phyloP scores from a whole-genome alignment of 2,329 filamentous ascomycete genomes.

The Cladosporium sp. region DNA sequence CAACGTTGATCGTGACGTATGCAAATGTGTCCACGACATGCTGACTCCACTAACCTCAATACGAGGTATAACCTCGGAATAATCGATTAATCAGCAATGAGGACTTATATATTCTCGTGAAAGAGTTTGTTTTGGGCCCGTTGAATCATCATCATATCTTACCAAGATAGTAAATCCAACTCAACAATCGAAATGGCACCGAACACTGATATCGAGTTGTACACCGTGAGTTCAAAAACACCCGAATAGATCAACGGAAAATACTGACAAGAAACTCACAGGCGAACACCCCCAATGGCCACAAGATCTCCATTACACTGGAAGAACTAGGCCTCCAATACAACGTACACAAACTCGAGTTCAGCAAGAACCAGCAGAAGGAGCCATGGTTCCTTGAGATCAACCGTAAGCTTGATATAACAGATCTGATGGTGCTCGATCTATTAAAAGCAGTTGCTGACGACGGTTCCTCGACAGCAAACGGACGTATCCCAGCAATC shows the following conservation, averaged over 20 bases:
- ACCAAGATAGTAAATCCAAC: not conserved
- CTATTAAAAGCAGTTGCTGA: not conserved
- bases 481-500: conserved; percentile 82
- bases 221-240: not conserved
- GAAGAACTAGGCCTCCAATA: conserved; percentile 78
- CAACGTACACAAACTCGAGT: conserved; percentile 68
- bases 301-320: conserved; percentile 68
- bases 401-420: conserved; percentile 54
- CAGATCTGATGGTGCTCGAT: not conserved
- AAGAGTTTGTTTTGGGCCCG: not conserved
- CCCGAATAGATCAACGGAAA: not conserved
- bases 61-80: conserved; percentile 6
- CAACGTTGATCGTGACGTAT: conserved; percentile 13
- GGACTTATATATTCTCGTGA: not conserved
- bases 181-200: not conserved
- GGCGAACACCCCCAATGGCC: not conserved
- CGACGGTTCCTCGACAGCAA: conserved; percentile 46
- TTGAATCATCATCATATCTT: not conserved
- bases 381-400: conserved; percentile 83
- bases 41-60: not conserved
- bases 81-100: not conserved
- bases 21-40: not conserved
- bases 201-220: conserved; percentile 7
- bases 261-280: not conserved
- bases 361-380: conserved; percentile 72